Percentiles rank a stretch among this genome's conserved stretches.
These are phyloP conservation scores for Petunia secreta DNA, from an alignment of 257 asterid genomes.

Conservation along the genomic window DNA sequence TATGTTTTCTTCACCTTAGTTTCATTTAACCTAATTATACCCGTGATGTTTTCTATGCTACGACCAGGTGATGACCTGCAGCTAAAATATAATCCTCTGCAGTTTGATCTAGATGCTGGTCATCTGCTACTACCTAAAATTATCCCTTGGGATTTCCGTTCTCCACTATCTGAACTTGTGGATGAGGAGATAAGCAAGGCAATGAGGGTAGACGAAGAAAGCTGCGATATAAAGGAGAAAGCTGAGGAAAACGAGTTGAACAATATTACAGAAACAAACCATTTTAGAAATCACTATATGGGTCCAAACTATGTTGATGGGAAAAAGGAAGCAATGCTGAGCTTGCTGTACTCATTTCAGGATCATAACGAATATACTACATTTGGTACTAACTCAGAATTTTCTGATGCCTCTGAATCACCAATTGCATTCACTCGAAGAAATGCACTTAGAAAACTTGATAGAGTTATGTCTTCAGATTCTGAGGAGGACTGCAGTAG, in stretches of 20 bases:
- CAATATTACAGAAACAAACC: conserved; percentile 30
- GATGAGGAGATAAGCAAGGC: conserved; percentile 76
- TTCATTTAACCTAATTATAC: conserved; percentile 15
- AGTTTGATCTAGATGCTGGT: conserved; percentile 86
- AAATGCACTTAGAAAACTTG: conserved; percentile 55
- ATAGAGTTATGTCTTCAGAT: conserved; percentile 72
- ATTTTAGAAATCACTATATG: conserved; percentile 25
- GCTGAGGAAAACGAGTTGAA: conserved; percentile 40
- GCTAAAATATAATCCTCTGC: conserved; percentile 55
- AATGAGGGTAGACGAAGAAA: conserved; percentile 53
- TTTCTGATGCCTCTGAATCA: conserved; percentile 59
- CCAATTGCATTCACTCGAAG: conserved; percentile 57
- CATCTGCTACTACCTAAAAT: conserved; percentile 71
- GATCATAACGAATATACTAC: conserved; percentile 51
- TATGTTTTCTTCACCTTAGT: conserved; percentile 22
- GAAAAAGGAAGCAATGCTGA: conserved; percentile 74
- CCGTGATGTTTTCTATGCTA: conserved; percentile 20
- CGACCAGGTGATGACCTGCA: conserved; percentile 53
- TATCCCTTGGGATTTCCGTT: conserved; percentile 62
- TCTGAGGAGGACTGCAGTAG: conserved; percentile 69
- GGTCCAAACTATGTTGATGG: conserved; percentile 49
- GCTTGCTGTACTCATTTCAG: conserved; percentile 46
- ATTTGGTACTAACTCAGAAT: conserved; percentile 47
- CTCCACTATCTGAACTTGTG: conserved; percentile 78
- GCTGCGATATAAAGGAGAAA: conserved; percentile 38